Evolutionary conservation across 2,329 filamentous ascomycete species (phyloP), one percentile per base, ranked within the genome.

Genomic region (Aspergillus brunneoviolaceus): DNA sequence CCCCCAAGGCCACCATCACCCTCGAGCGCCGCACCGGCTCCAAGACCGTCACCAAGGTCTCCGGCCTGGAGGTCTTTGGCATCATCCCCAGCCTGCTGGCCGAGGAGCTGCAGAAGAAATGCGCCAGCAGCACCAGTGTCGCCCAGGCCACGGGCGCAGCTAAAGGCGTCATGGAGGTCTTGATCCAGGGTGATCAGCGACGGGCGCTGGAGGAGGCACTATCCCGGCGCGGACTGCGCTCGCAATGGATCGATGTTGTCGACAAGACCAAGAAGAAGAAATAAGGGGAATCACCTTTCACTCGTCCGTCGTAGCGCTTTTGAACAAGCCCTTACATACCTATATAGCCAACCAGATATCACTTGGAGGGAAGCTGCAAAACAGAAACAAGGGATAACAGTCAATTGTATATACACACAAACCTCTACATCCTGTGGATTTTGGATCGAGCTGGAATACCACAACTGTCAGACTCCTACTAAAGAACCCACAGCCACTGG

Each of bases 201-300:
- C 83, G 84, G 62, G 83, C 82, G 16, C 79, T 89, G 19, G 76
- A 86, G 51, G 84, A 83, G 66, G 84, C 85, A 29, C 71, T 90
- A 65, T 81, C 81, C 61, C 82, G 80, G 69, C 80, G 86, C 60
- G 87, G 87, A 0, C 77, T 90, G 4, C 80, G 80, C 59, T 77
- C 74, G 60, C 80, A 82, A 62, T 89, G 85, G 84, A 78, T 89
- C 29, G 84, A 87, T 49, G 76, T 88, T n/a, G 73, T 87, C 59
- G 87, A 89, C 71, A 89, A 89, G 77, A 87, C 85, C 4, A 87
- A 88, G 75, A 84, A 84, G 65, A 88, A 88, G 76, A 87, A 87
- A 49, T 56, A 23, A 29, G 45, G 33, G 1, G 33, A 12, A 12
- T 23, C 23, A 23, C 23, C 23, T 23, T 23, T 35, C 14, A 16